These are phyloP conservation scores for Alternaria conjuncta DNA, from an alignment of 2,329 filamentous ascomycete species.

Conservation along the genomic window DNA sequence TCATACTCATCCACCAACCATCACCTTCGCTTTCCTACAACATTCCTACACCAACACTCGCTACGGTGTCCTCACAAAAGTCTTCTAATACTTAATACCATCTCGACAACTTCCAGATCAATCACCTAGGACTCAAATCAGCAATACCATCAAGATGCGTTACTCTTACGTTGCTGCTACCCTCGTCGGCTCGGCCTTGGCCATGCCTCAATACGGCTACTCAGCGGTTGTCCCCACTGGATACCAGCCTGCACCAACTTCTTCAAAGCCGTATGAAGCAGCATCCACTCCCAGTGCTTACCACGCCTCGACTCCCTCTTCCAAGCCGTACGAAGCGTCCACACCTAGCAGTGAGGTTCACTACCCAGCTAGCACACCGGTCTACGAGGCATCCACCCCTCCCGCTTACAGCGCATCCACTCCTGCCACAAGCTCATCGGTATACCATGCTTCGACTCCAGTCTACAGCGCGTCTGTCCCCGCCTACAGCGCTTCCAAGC, in stretches of 20 bases:
- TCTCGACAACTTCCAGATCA: constrained; percentile 1
- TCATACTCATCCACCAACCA: constrained; percentile 28
- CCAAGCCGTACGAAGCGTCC: not conserved
- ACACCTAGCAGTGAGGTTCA: not conserved
- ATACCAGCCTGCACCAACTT: constrained; percentile 6
- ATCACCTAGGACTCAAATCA: constrained; percentile 4
- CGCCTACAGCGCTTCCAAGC: not conserved
- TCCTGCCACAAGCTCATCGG: not conserved
- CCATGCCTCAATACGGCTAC: constrained; percentile 33
- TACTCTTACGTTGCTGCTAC: constrained; percentile 39
- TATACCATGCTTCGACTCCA: constrained; percentile 1
- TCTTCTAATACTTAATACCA: constrained; percentile 34
- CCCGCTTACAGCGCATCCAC: not conserved
- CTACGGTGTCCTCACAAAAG: constrained; percentile 34
- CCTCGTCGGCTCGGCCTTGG: constrained; percentile 39
- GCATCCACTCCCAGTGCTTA: constrained; percentile 3
- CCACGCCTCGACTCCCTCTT: not conserved
- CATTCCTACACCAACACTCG: constrained; percentile 40
- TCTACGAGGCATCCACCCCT: not conserved
- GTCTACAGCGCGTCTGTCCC: not conserved
- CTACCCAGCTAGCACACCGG: not conserved
- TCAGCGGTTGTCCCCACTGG: constrained; percentile 4
- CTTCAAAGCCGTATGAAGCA: constrained; percentile 3
- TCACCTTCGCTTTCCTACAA: constrained; percentile 38
- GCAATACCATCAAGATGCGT: constrained; percentile 37